These are phyloP conservation scores for Chlorella sp. DNA, from an alignment of 139 green algal species.

Conservation along the genomic window DNA sequence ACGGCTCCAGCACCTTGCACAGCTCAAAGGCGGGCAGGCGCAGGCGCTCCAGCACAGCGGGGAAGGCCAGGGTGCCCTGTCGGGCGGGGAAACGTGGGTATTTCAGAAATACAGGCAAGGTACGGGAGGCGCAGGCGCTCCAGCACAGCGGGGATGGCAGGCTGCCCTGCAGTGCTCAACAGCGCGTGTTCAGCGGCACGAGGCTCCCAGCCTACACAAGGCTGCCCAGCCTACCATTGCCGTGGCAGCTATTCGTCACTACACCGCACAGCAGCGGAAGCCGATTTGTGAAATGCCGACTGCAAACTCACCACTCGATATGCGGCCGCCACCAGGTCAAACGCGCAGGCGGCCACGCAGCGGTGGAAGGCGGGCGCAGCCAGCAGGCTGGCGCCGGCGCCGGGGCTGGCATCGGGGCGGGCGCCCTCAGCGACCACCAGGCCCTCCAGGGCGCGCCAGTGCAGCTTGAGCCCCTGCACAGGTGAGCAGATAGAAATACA, in stretches of 20 bases:
- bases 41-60: conserved; percentile 60
- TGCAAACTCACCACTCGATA: conserved; percentile 26
- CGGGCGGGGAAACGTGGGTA: no score
- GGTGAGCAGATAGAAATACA: neutral
- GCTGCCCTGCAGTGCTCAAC: no score
- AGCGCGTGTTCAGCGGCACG: no score
- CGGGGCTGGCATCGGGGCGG: neutral
- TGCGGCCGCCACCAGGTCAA: conserved; percentile 60
- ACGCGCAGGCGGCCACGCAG: conserved; percentile 62
- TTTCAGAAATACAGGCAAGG: no score
- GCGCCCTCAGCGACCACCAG: conserved; percentile 5
- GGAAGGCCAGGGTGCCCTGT: conserved; percentile 51
- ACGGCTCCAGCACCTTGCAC: conserved; percentile 72
- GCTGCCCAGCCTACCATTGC: no score
- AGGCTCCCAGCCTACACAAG: no score
- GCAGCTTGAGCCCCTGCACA: conserved; percentile 6
- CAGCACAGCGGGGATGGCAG: conserved; percentile 52
- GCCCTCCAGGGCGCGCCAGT: conserved; percentile 10
- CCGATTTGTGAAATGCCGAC: no score
- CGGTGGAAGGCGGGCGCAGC: conserved; percentile 57
- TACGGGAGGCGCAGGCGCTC: conserved; percentile 60
- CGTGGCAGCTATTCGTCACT: no score
- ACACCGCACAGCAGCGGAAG: no score
- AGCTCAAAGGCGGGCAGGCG: conserved; percentile 79
- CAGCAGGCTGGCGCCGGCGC: conserved; percentile 42